These are phyloP conservation scores for Naganishia sp. DNA, from an alignment of 1,284 basidiomycete genomes.

Conservation along the genomic window DNA sequence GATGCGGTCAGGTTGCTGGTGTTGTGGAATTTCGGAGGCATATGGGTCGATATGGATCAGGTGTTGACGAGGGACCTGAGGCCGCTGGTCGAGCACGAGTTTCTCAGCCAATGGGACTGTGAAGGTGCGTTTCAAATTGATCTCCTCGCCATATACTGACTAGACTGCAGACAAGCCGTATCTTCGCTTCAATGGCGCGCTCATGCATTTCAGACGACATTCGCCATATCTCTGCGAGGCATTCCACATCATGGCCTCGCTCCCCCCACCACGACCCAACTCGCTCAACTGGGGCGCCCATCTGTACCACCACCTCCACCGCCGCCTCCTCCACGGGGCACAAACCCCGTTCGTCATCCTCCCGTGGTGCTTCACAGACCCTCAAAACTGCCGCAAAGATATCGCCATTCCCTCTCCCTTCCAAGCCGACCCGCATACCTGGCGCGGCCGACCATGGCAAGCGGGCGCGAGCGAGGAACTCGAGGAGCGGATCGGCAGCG, in stretches of 20 bases:
- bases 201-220: conserved; percentile 83
- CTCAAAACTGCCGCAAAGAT: conserved; percentile 81
- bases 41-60: conserved; percentile 96
- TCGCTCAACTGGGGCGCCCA: conserved; percentile 90
- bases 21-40: conserved; percentile 83
- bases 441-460: conserved; percentile 64
- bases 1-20: conserved; percentile 81
- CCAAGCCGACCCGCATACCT: conserved; percentile 60
- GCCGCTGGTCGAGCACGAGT: conserved; percentile 84
- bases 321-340: conserved; percentile 69
- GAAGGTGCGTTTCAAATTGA: conserved; percentile 64
- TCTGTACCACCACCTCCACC: conserved; percentile 83
- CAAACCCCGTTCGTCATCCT: conserved; percentile 84
- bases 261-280: conserved; percentile 68
- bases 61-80: conserved; percentile 78
- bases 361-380: conserved; percentile 90
- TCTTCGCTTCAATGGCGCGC: conserved; percentile 81
- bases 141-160: not conserved
- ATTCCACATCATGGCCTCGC: conserved; percentile 80
- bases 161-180: conserved; percentile 72
- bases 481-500: conserved; percentile 65
- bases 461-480: conserved; percentile 59
- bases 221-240: conserved; percentile 94
- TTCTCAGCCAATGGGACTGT: conserved; percentile 94
- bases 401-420: conserved; percentile 91